Conservation (phyloP, 2,329 filamentous ascomycete species). For the Calonectria pseudoturangicola region DNA sequence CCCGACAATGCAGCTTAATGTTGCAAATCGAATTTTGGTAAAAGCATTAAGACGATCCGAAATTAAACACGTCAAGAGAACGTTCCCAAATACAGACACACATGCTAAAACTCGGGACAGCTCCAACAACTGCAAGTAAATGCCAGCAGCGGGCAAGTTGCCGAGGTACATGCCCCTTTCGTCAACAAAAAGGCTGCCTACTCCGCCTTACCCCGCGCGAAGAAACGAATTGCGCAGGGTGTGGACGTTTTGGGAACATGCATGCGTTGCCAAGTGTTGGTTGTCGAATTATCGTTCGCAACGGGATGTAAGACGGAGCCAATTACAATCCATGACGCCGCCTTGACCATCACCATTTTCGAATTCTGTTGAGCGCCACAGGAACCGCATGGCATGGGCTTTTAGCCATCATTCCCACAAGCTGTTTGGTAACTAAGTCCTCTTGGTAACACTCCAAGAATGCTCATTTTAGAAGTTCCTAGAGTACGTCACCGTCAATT, state of each 20-base stretch:
- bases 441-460: too few relatives aligned
- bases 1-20: background rate
- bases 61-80: background rate
- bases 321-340: too few relatives aligned
- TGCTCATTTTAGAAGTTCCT: too few relatives aligned
- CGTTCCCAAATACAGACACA: background rate
- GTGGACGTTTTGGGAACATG: background rate
- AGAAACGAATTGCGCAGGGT: background rate
- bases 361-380: too few relatives aligned
- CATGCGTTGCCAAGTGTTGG: background rate
- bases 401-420: too few relatives aligned
- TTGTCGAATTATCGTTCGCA: background rate
- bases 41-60: background rate
- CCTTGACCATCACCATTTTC: too few relatives aligned
- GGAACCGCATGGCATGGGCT: too few relatives aligned
- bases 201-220: conserved; percentile 23
- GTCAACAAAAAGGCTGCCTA: background rate
- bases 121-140: background rate
- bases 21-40: background rate
- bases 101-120: background rate
- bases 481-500: too few relatives aligned
- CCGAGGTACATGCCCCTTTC: conserved; percentile 15
- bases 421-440: too few relatives aligned
- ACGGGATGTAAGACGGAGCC: too few relatives aligned
- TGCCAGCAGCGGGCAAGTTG: background rate